A percentile compares a stretch with the other conserved stretches of the same genome.
These are phyloP conservation scores for Pyricularia grisea DNA, from an alignment of 2,329 filamentous ascomycete genomes.

Conservation along the genomic window DNA sequence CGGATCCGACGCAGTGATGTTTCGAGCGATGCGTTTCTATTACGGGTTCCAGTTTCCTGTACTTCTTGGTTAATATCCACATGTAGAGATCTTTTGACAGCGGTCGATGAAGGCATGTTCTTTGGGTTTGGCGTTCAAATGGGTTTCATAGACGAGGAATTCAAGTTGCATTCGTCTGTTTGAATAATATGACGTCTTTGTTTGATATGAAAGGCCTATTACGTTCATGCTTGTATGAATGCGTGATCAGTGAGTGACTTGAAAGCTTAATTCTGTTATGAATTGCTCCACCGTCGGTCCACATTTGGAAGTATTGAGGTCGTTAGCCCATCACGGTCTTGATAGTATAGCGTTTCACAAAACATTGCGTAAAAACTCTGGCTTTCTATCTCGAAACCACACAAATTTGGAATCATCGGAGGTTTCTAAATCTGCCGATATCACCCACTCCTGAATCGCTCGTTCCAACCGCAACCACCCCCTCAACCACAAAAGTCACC, in stretches of 20 bases:
- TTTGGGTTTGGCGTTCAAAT: neutral
- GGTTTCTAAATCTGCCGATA: neutral
- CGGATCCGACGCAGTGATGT: slow-evolving; percentile 36
- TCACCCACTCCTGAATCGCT: neutral
- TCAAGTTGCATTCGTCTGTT: neutral
- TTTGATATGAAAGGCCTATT: neutral
- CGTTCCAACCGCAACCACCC: neutral
- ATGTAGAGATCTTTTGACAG: neutral
- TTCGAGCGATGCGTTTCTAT: neutral
- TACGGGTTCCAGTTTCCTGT: neutral
- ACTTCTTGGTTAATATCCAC: neutral
- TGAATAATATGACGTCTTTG: neutral
- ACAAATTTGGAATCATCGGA: neutral
- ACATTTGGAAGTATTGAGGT: neutral
- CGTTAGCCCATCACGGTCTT: neutral
- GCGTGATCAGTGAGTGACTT: neutral
- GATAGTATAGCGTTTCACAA: neutral
- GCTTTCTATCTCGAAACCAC: neutral
- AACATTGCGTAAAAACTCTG: neutral
- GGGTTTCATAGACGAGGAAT: neutral
- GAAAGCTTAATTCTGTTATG: neutral
- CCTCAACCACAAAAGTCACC: too few species aligned
- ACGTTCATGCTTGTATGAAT: neutral
- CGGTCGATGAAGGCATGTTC: neutral
- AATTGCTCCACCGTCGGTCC: neutral